phyloP scores from a whole-genome alignment of 2,329 filamentous ascomycete genomes.

The Botrytis galanthina region DNA sequence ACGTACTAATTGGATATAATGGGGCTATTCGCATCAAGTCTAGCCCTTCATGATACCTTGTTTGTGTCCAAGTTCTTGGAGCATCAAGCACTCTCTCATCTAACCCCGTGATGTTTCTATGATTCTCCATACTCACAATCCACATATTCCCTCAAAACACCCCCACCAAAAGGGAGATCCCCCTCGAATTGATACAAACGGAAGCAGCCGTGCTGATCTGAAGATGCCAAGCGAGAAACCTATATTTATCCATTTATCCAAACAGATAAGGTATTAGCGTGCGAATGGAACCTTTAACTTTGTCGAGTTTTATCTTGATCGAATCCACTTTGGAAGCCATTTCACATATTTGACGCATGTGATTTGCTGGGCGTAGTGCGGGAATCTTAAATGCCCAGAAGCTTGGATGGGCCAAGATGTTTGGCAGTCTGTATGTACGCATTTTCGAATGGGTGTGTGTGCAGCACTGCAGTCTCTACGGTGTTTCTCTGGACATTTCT shows the following conservation, averaged over 20 bases:
- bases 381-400: background rate
- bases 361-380: background rate
- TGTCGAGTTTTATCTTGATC: background rate
- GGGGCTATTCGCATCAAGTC: background rate
- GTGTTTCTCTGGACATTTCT: background rate
- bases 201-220: background rate
- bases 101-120: background rate
- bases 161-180: background rate
- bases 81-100: background rate
- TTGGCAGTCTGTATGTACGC: background rate
- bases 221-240: background rate
- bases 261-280: conserved; percentile 5
- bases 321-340: too few species aligned
- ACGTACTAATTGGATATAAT: background rate
- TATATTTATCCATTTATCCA: conserved; percentile 7
- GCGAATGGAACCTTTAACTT: background rate
- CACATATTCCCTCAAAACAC: background rate
- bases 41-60: background rate
- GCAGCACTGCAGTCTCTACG: background rate
- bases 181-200: background rate
- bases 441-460: background rate
- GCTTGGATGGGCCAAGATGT: background rate
- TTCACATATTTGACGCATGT: background rate
- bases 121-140: background rate
- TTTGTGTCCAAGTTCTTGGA: background rate